Evolutionary conservation across 345 rosid species (phyloP).

Genomic region (Dipteronia dyeriana): DNA sequence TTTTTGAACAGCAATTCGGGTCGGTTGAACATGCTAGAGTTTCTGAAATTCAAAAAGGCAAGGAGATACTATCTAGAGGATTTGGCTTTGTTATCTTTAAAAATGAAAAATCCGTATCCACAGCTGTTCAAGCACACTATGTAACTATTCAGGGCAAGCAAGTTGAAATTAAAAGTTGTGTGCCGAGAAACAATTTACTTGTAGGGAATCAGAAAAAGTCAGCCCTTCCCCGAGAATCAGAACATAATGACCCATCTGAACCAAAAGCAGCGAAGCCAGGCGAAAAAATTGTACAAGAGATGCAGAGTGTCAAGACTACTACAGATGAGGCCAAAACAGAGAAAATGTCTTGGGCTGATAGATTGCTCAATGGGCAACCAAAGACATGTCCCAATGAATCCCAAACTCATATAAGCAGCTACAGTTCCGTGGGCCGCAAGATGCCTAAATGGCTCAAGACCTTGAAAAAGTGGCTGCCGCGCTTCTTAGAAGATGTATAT

Average conservation of each 20-base stretch:
- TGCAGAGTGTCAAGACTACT: constrained; percentile 10
- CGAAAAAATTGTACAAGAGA: constrained; percentile 18
- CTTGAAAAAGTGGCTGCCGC: constrained; percentile 72
- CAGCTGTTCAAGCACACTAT: constrained; percentile 51
- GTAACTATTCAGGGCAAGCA: constrained; percentile 49
- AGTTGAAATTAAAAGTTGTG: constrained; percentile 55
- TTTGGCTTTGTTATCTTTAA: constrained; percentile 64
- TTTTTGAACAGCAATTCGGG: constrained; percentile 53
- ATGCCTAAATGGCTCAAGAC: constrained; percentile 62
- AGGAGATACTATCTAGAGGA: constrained; percentile 43
- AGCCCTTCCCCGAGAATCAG: constrained; percentile 19
- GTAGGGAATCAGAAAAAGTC: constrained; percentile 31
- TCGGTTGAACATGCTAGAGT: constrained; percentile 51
- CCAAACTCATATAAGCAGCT: constrained; percentile 10
- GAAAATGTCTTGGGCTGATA: constrained; percentile 49
- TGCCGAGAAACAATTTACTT: constrained; percentile 28
- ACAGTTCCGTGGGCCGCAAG: too few species aligned
- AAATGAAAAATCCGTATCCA: constrained; percentile 43
- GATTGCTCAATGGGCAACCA: constrained; percentile 40
- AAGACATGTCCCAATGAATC: constrained; percentile 24
- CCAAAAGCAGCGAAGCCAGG: constrained; percentile 11
- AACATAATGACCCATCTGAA: constrained; percentile 21
- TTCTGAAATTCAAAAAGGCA: constrained; percentile 29
- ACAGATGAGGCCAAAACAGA: constrained; percentile 32
- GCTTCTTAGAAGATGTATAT: constrained; percentile 42